A percentile compares a stretch with the other conserved stretches of the same genome.
These are phyloP conservation scores for Firmiana major DNA, from an alignment of 345 rosid genomes.

Conservation along the genomic window DNA sequence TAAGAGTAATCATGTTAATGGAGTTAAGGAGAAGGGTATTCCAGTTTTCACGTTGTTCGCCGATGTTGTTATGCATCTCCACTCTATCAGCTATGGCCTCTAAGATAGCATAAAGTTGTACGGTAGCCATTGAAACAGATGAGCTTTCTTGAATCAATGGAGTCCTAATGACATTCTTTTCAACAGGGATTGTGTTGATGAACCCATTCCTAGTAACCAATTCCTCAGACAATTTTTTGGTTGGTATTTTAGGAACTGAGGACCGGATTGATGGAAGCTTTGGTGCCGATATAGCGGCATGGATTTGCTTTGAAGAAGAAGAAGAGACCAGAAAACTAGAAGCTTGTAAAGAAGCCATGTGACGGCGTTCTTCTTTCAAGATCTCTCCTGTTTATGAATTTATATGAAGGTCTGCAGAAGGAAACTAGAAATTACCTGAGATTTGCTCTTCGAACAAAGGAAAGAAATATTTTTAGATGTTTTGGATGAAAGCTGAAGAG, in stretches of 20 bases:
- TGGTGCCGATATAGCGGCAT: conserved; percentile 43
- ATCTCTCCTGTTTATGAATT: not conserved
- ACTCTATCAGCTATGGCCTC: conserved; percentile 47
- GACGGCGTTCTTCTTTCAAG: not conserved
- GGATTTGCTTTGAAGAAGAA: conserved; percentile 28
- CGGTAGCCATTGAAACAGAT: no score
- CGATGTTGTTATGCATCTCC: conserved; percentile 51
- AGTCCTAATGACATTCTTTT: not conserved
- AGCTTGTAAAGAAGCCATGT: conserved; percentile 47
- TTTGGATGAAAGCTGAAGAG: not conserved
- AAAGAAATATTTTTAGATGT: not conserved
- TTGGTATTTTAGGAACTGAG: conserved; percentile 24
- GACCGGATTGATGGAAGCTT: conserved; percentile 13
- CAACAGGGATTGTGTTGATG: conserved; percentile 2
- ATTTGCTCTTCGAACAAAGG: not conserved
- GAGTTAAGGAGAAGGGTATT: conserved; percentile 44
- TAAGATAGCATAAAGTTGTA: conserved; percentile 32
- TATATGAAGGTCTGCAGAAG: not conserved
- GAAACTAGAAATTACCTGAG: not conserved
- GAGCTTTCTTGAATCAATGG: not conserved
- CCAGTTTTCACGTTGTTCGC: conserved; percentile 50
- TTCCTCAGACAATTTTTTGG: conserved; percentile 4
- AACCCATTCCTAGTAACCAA: conserved; percentile 8
- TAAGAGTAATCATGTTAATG: conserved; percentile 41
- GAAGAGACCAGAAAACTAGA: conserved; percentile 35